Percentiles rank a stretch among this genome's conserved stretches.
Evolutionary conservation across 2,329 filamentous ascomycete genomes (phyloP).

Genomic region (Cryphonectria nitschkei): DNA sequence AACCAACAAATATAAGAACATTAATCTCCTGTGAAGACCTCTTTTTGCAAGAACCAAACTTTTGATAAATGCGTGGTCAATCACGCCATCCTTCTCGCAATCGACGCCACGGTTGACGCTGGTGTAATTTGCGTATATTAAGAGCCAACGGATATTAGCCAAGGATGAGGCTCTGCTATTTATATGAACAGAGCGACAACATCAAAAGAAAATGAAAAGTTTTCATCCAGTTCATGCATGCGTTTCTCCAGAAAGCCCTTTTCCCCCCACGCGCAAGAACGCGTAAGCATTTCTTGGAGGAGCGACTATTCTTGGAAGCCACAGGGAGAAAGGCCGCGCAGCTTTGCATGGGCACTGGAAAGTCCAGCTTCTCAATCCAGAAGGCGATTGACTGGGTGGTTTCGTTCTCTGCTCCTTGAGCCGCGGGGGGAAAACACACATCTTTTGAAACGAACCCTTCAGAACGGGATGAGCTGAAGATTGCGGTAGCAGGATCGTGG

Average conservation of each 20-base stretch:
- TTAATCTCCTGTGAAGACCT: neutral
- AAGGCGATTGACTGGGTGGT: neutral
- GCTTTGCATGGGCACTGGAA: neutral
- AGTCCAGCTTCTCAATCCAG: neutral
- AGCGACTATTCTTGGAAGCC: conserved; percentile 1
- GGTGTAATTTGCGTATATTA: neutral
- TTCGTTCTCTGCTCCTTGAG: neutral
- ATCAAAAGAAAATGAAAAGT: neutral
- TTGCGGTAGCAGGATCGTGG: neutral
- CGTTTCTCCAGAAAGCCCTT: too few species aligned
- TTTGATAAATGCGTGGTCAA: neutral
- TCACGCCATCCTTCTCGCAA: conserved; percentile 9
- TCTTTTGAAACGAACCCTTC: neutral
- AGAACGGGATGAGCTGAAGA: neutral
- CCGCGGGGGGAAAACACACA: neutral
- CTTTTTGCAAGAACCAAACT: neutral
- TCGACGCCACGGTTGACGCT: neutral
- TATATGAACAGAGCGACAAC: neutral
- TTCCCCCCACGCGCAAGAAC: neutral
- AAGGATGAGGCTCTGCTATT: neutral
- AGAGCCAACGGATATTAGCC: neutral
- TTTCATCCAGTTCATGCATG: neutral
- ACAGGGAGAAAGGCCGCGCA: neutral
- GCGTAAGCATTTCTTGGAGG: neutral
- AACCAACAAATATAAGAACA: neutral